These are phyloP conservation scores for Symbiodinium natans DNA, from an alignment of 73 alveolate species.

Conservation along the genomic window DNA sequence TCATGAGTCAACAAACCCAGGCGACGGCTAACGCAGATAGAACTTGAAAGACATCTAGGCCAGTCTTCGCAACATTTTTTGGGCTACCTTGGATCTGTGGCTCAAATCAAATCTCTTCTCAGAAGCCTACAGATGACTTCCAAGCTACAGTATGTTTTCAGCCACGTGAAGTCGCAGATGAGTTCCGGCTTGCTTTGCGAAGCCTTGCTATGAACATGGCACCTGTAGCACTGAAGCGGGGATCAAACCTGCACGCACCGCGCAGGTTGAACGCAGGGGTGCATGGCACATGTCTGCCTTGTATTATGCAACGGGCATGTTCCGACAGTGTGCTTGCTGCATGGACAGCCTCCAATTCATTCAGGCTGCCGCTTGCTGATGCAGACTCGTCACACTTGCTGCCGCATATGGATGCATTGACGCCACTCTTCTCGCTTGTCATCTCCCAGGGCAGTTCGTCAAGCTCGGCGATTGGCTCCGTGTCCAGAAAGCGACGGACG, in stretches of 20 bases:
- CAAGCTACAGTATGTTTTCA: too few relatives aligned
- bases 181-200: too few relatives aligned
- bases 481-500: background rate
- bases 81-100: too few relatives aligned
- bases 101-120: too few relatives aligned
- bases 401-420: background rate
- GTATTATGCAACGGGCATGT: background rate
- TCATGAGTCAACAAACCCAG: too few relatives aligned
- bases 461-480: background rate
- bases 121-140: too few relatives aligned
- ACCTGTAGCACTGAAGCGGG: constrained; percentile 1
- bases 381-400: background rate
- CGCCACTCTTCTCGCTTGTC: background rate
- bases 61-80: too few relatives aligned
- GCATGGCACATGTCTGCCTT: background rate
- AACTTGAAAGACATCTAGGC: too few relatives aligned
- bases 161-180: too few relatives aligned
- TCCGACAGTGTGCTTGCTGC: background rate
- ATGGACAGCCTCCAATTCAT: background rate
- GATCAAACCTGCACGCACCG: constrained; percentile 20
- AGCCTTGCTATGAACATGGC: constrained; percentile 4
- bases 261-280: background rate
- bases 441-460: background rate
- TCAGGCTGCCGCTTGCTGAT: background rate
- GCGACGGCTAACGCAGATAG: too few relatives aligned